Evolutionary conservation across 129 eudicot species (phyloP).

Genomic region (Apium graveolens): DNA sequence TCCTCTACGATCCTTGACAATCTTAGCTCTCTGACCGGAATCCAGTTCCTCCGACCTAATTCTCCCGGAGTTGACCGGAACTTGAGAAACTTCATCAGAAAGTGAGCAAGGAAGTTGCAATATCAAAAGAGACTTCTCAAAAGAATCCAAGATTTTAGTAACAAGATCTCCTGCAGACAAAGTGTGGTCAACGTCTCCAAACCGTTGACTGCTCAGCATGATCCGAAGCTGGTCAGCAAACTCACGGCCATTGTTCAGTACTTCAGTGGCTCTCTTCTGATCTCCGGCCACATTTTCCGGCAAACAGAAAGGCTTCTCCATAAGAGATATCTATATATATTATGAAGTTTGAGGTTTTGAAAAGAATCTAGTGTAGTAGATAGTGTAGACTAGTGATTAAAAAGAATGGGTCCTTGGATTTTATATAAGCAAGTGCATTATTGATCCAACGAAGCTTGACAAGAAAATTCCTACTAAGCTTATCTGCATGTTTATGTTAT

Average conservation of each 20-base stretch:
- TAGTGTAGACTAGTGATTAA: background rate
- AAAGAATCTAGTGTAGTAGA: background rate
- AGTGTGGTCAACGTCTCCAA: constrained; percentile 10
- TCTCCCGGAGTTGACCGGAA: constrained; percentile 9
- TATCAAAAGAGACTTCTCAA: constrained; percentile 28
- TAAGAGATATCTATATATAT: background rate
- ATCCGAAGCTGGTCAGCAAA: constrained; percentile 27
- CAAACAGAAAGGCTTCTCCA: background rate
- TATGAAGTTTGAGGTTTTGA: background rate
- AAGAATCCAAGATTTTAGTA: constrained; percentile 28
- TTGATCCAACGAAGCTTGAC: background rate
- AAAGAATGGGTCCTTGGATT: background rate
- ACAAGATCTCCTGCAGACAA: constrained; percentile 22
- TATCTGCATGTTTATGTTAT: background rate
- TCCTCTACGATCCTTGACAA: constrained; percentile 40
- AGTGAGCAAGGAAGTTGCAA: constrained; percentile 2
- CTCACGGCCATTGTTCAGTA: constrained; percentile 34
- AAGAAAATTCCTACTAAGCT: background rate
- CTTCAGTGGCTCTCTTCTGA: constrained; percentile 27
- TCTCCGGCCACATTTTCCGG: constrained; percentile 9
- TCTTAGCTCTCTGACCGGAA: constrained; percentile 29
- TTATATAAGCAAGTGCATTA: background rate
- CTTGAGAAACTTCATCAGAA: constrained; percentile 8
- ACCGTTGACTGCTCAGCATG: constrained; percentile 11
- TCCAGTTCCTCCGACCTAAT: constrained; percentile 29